Conservation (phyloP, 2,329 filamentous ascomycete genomes). For the Diaporthe ampelina region DNA sequence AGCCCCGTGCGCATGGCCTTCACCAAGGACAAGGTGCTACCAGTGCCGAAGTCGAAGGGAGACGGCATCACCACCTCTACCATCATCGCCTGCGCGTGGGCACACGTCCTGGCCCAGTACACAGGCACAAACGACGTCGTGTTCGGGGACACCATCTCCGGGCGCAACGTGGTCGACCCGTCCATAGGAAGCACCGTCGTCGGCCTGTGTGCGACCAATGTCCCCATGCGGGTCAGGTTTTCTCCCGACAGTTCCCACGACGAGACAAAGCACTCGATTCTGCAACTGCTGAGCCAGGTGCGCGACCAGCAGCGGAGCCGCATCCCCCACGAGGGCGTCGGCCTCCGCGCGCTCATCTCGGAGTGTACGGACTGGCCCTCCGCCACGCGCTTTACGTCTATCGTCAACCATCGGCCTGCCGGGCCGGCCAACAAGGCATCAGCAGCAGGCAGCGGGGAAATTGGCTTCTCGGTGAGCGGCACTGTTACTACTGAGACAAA, state of each 20-base stretch:
- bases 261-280: too few species aligned
- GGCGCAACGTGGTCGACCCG: background rate
- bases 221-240: background rate
- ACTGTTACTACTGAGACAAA: background rate
- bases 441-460: too few species aligned
- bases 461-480: background rate
- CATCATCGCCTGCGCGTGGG: background rate
- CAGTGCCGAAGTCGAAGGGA: background rate
- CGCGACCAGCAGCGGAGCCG: background rate
- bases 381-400: background rate
- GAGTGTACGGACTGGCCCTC: background rate
- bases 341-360: background rate
- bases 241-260: too few species aligned
- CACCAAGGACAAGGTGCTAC: background rate
- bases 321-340: background rate
- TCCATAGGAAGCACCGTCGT: background rate
- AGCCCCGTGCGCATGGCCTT: background rate
- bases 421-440: too few species aligned
- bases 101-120: background rate
- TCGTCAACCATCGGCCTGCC: background rate
- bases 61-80: background rate
- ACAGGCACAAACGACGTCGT: background rate
- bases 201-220: background rate
- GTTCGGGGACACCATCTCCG: background rate
- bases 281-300: too few species aligned